Percentiles rank a stretch among this genome's conserved stretches.
Conservation (phyloP, 805 yeast species). For the Teunomyces barrocoloradensis region DNA sequence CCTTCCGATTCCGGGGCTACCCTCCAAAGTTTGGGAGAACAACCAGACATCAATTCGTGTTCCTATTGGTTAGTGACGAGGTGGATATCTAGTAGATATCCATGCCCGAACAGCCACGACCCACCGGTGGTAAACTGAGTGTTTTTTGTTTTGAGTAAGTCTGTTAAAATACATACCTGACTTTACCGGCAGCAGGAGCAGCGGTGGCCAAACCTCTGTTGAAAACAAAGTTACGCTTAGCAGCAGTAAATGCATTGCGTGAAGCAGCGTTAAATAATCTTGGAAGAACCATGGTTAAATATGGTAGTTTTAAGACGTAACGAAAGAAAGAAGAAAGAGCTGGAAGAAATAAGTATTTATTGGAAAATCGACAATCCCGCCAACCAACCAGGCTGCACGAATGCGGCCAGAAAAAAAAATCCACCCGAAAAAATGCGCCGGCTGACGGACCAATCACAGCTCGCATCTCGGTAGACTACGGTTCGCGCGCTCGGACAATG, state of each 20-base stretch:
- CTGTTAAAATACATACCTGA: constrained; percentile 62
- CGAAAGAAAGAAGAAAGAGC: constrained; percentile 11
- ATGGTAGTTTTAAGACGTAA: constrained; percentile 19
- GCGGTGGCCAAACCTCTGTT: constrained; percentile 77
- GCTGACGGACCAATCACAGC: constrained; percentile 7
- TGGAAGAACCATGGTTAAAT: constrained; percentile 52
- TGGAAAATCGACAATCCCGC: constrained; percentile 3
- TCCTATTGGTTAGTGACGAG: not conserved
- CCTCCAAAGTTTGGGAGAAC: not conserved
- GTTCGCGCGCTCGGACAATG: constrained; percentile 5
- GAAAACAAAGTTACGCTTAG: constrained; percentile 76
- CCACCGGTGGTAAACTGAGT: not conserved
- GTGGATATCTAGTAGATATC: not conserved
- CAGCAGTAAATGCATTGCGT: constrained; percentile 86
- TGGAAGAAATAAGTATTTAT: constrained; percentile 3
- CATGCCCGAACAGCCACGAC: too few relatives aligned
- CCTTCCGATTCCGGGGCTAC: not conserved
- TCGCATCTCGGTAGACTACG: constrained; percentile 6
- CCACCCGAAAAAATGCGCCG: constrained; percentile 1
- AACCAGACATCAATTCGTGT: not conserved
- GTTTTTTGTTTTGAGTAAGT: not conserved
- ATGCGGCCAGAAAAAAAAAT: constrained; percentile 3
- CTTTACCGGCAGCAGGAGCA: constrained; percentile 75
- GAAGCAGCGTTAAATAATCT: constrained; percentile 56
- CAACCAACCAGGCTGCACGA: constrained; percentile 1